Conservation (phyloP, 2,329 filamentous ascomycete genomes). For the Exophiala bonariae region DNA sequence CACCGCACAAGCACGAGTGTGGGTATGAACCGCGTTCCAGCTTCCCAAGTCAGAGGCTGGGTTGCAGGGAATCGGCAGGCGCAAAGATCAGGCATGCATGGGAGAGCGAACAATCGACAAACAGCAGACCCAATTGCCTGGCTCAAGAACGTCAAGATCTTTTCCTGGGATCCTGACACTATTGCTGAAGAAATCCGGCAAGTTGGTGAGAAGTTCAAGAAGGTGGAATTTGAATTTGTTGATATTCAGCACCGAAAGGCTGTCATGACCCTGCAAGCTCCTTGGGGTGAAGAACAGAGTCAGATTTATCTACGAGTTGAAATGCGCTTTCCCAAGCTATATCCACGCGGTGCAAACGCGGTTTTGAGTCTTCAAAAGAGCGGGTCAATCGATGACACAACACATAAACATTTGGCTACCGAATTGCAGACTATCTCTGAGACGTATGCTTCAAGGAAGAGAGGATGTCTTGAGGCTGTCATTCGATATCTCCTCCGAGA, state of each 20-base stretch:
- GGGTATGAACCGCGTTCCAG: conserved; percentile 53
- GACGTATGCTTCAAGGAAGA: conserved; percentile 52
- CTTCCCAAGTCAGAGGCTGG: conserved; percentile 45
- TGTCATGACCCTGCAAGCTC: conserved; percentile 59
- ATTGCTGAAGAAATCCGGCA: conserved; percentile 62
- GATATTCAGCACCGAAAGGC: conserved; percentile 55
- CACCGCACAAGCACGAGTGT: conserved; percentile 39
- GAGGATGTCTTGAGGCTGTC: conserved; percentile 62
- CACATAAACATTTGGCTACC: conserved; percentile 48
- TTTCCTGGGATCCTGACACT: conserved; percentile 53
- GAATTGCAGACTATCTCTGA: conserved; percentile 58
- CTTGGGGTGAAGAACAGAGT: conserved; percentile 56
- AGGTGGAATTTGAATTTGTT: conserved; percentile 60
- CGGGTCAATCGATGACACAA: conserved; percentile 54
- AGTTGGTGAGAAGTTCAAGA: conserved; percentile 61
- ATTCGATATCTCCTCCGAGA: conserved; percentile 63
- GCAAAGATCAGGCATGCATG: conserved; percentile 49
- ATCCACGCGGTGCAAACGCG: conserved; percentile 53
- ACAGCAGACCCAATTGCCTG: conserved; percentile 62
- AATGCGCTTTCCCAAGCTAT: conserved; percentile 59
- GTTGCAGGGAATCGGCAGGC: conserved; percentile 49
- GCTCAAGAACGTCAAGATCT: conserved; percentile 66
- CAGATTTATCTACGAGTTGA: conserved; percentile 58
- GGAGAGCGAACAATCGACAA: conserved; percentile 46
- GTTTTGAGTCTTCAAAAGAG: conserved; percentile 59